Base-by-base conservation (phyloP, 495 filamentous ascomycete species). In the Baudoinia panamericana region DNA sequence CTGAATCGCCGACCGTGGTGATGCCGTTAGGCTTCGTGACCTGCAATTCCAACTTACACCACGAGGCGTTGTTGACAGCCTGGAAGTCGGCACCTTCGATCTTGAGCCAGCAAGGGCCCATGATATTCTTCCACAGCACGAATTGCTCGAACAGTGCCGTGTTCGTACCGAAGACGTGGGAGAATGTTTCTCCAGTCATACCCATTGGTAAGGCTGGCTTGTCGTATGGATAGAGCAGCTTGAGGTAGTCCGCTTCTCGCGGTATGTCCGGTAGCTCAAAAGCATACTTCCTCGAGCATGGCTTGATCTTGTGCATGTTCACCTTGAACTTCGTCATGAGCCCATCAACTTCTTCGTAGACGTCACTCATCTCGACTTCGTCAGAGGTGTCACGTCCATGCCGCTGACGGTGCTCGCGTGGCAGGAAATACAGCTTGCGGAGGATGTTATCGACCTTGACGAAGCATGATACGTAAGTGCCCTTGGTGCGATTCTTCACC, bases 81-180 rank as follows among this genome's bases (percentile, higher is more conserved):
- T 71, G 68, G 59, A 93, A 93, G 55, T 94, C 75, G 24, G 79
- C 82, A 39, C 78, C 80, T 45, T 83, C 71, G 41, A 97, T 85
- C 54, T 74, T 82, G 13, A 97, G 69, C 90, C 90, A 97, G 63
- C 92, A 97, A 9, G 90, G 90, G 0, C 90, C 90, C 86, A 93
- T 96, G 43, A 97, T 82, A 47, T 88, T 86, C 61, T 92, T 94
- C 82, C 85, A 95, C 10, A 97, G 70, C 11, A 95, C 92, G 53
- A 97, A 97, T 53, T 97, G 90, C 53, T 97, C 90, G 48, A 97
- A 97, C 1, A 96, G 66, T 2, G 84, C 75, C 0, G 90, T 97
- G 55, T 92, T 93, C 30, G 83, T 80, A 30, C 90, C 92, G 46
- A 97, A 97, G 29, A 93, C 84, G 36, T 82, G 79, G 3, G 92